phyloP scores from a whole-genome alignment of 495 filamentous ascomycete species.

The Xylaria sp. region DNA sequence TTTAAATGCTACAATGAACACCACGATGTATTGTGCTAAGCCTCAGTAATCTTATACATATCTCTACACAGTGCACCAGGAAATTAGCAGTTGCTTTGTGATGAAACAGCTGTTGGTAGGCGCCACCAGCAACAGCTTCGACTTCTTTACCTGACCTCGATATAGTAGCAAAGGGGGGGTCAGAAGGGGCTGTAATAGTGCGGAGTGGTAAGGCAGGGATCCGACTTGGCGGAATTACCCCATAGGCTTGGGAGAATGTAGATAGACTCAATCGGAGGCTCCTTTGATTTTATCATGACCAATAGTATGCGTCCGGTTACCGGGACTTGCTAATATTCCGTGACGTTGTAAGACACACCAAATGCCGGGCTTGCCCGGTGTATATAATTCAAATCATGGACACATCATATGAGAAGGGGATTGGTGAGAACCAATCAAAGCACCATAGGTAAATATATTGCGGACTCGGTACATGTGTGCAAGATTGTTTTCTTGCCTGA shows the following conservation, averaged over 20 bases:
- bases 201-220: neutral
- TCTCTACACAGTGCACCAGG: too few species aligned
- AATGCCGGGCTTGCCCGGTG: neutral
- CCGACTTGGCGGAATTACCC: neutral
- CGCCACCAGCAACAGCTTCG: too few species aligned
- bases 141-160: too few species aligned
- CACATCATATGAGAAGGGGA: neutral
- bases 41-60: too few species aligned
- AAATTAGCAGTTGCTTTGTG: too few species aligned
- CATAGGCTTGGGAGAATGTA: slow-evolving; percentile 15
- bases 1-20: too few species aligned
- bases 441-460: neutral
- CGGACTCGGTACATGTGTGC: neutral
- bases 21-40: too few species aligned
- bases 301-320: slow-evolving; percentile 18
- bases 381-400: neutral
- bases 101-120: too few species aligned
- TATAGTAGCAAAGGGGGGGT: too few species aligned
- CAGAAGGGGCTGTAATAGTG: too few species aligned
- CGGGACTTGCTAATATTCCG: neutral
- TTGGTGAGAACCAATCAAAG: neutral
- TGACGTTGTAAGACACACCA: neutral
- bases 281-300: neutral
- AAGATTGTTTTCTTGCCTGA: neutral
- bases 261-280: neutral